Evolutionary conservation across 441 rosid genomes (phyloP).

Genomic region (Jatropha podagrica): DNA sequence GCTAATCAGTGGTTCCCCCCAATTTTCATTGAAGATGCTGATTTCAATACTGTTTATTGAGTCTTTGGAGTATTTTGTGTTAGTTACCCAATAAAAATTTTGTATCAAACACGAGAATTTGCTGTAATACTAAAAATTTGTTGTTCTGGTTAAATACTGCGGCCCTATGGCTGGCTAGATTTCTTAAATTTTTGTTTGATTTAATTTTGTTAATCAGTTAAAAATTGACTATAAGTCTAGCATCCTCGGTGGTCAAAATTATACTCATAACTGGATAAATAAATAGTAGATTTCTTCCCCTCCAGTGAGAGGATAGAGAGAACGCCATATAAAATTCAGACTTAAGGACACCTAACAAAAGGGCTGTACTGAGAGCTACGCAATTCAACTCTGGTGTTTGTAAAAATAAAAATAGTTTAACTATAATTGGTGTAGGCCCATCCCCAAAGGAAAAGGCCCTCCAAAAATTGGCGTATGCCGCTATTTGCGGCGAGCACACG

Average conservation of each 20-base stretch:
- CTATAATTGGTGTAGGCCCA: not conserved
- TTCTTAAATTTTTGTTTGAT: too few relatives aligned
- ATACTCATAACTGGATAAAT: too few relatives aligned
- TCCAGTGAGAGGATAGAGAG: too few relatives aligned
- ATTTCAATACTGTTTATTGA: not conserved
- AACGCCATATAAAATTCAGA: too few relatives aligned
- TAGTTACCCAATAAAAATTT: not conserved
- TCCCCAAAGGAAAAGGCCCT: not conserved
- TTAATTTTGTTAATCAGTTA: too few relatives aligned
- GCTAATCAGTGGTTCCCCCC: not conserved
- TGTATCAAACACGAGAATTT: not conserved
- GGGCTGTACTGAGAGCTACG: too few relatives aligned
- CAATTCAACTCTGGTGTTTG: too few relatives aligned
- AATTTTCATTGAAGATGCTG: not conserved
- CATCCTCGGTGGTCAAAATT: too few relatives aligned
- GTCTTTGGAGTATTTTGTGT: not conserved
- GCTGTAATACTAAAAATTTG: not conserved
- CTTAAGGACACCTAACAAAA: too few relatives aligned
- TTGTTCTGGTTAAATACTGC: not conserved
- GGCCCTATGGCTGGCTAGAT: too few relatives aligned
- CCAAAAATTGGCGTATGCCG: constrained; percentile 21
- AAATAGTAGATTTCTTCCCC: too few relatives aligned
- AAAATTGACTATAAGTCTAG: too few relatives aligned
- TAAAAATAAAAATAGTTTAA: not conserved
- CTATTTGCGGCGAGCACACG: constrained; percentile 34